These are phyloP conservation scores for Eremothecium sinecaudum DNA, from an alignment of 1,139 yeast species.

Conservation along the genomic window DNA sequence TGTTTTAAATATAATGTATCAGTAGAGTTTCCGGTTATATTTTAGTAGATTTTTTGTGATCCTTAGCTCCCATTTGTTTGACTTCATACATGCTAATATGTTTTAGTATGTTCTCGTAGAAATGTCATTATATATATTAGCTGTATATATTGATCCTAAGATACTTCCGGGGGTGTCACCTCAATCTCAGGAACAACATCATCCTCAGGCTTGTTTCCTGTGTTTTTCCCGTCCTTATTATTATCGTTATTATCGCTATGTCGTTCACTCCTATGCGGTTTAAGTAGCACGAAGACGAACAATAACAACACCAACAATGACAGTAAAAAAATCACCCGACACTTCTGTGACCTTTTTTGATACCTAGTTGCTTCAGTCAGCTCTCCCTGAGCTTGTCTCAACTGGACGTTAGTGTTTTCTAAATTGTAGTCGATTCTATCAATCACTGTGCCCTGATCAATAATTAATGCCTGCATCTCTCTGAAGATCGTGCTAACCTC, in stretches of 20 bases:
- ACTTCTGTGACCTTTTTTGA: conserved; percentile 84
- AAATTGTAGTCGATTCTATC: conserved; percentile 91
- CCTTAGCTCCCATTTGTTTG: too few species aligned
- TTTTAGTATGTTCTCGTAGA: too few species aligned
- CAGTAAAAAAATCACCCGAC: conserved; percentile 72
- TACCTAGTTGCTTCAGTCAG: conserved; percentile 65
- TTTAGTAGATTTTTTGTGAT: too few species aligned
- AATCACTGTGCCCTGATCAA: conserved; percentile 89
- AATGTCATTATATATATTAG: too few species aligned
- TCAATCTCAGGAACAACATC: too few species aligned
- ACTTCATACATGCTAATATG: too few species aligned
- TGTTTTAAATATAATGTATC: too few species aligned
- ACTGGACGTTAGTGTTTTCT: conserved; percentile 64
- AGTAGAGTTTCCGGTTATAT: too few species aligned
- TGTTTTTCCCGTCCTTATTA: too few species aligned
- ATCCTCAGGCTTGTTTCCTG: too few species aligned
- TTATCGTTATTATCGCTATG: background rate
- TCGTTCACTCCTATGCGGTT: conserved; percentile 38
- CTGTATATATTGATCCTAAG: too few species aligned
- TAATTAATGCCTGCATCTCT: conserved; percentile 83
- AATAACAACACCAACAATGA: conserved; percentile 62
- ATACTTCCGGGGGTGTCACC: too few species aligned
- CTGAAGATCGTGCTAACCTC: conserved; percentile 89
- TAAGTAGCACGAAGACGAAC: conserved; percentile 59
- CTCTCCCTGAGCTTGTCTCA: conserved; percentile 71